phyloP scores from a whole-genome alignment of 1,284 basidiomycete genomes.

The Sporisorium graminicola region DNA sequence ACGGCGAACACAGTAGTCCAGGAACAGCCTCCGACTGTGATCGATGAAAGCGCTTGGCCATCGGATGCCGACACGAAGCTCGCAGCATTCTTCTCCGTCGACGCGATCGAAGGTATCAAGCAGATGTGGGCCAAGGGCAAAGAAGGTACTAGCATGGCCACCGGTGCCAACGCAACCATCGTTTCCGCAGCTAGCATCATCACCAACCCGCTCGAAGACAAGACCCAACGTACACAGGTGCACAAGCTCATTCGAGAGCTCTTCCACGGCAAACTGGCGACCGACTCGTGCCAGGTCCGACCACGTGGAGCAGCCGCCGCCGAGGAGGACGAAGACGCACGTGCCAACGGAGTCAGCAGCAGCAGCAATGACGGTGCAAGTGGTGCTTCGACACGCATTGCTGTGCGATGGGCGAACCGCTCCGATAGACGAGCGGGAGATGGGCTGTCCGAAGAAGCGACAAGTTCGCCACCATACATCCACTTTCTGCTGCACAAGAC shows the following conservation, averaged over 20 bases:
- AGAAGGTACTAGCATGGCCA: constrained; percentile 27
- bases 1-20: constrained; percentile 2
- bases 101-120: constrained; percentile 25
- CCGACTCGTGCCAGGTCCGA: constrained; percentile 73
- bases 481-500: constrained; percentile 98
- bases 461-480: constrained; percentile 79
- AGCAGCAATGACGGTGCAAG: constrained; percentile 1
- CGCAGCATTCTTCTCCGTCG: constrained; percentile 22
- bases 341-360: constrained; percentile 17
- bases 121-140: constrained; percentile 30
- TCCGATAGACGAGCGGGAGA: constrained; percentile 64
- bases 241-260: constrained; percentile 85
- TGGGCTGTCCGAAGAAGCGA: constrained; percentile 72
- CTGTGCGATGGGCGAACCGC: constrained; percentile 78
- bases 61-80: constrained; percentile 33
- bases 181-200: constrained; percentile 34
- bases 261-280: constrained; percentile 86
- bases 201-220: constrained; percentile 81
- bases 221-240: constrained; percentile 82
- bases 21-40: not conserved
- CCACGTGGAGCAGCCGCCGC: constrained; percentile 14
- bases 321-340: constrained; percentile 45
- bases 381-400: constrained; percentile 73
- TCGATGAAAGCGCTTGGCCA: constrained; percentile 30
- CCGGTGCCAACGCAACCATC: constrained; percentile 36